Evolutionary conservation across 495 filamentous ascomycete species (phyloP), one percentile per base, ranked within the genome.

Genomic region (Trichoderma reesei): DNA sequence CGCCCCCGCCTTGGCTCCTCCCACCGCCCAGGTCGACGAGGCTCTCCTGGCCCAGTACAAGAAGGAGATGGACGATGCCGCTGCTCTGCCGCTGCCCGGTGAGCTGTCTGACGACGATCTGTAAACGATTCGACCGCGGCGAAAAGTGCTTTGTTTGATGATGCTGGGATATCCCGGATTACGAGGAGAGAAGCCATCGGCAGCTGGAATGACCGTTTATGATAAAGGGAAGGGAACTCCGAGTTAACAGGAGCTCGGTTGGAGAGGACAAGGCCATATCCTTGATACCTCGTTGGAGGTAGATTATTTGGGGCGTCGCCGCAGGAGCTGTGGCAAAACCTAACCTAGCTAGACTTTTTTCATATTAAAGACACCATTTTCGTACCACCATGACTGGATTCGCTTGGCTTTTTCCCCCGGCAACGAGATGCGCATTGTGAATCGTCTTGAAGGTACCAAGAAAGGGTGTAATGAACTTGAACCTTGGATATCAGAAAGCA

Each of bases 1-100:
- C 65, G 91, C 90, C 61, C 89, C 90, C 60, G 95, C 95, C 68
- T 87, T 99, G 65, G 93, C 92, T 68, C 95, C 95, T 64, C 92
- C 95, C 41, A 91, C 92, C 74, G 91, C 92, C 66, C 77, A 83
- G 67, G 90, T 99, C 77, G 90, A 98, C 78, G 80, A 88, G 72
- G 81, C 80, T 26, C 87, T 96, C 65, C 83, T 98, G 70, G 78
- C 83, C 65, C 79, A 90, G 78, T 96, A 96, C 84, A 77, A 87
- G 75, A 78, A 86, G 74, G 94, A 99, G 83, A 96, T 99, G 90
- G 75, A 84, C 63, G 86, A 83, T 63, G 94, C 94, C 60, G 85
- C 89, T 51, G 66, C 83, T 31, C 83, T 87, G 86, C 92, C 95
- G 68, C 89, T 99, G 63, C 95, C 94, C 65, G 92, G 93, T 69